These are phyloP conservation scores for Deuterostichococcus epilithicus DNA, from an alignment of 139 green algal genomes.

Conservation along the genomic window DNA sequence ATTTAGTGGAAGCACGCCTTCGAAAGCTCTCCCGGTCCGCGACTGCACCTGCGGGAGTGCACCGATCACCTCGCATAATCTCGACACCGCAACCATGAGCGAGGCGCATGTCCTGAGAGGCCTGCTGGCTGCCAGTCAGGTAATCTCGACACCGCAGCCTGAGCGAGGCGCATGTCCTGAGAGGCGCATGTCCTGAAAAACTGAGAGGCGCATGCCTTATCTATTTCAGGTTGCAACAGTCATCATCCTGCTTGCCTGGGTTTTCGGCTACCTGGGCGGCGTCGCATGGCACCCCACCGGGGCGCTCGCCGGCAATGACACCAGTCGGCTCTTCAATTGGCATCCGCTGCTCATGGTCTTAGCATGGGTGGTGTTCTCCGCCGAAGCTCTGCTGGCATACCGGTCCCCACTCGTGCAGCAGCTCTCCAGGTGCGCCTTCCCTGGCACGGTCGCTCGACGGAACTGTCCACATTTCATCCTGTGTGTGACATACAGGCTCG, in stretches of 20 bases:
- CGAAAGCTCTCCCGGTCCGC: too few relatives aligned
- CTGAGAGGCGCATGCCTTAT: too few relatives aligned
- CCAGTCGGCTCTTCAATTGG: constrained; percentile 65
- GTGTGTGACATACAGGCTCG: too few relatives aligned
- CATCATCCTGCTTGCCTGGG: constrained; percentile 8
- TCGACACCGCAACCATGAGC: too few relatives aligned
- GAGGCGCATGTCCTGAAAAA: too few relatives aligned
- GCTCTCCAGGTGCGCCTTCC: constrained; percentile 11
- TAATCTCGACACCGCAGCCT: too few relatives aligned
- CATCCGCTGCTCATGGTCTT: constrained; percentile 64
- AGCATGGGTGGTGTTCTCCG: constrained; percentile 55
- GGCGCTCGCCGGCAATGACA: constrained; percentile 34
- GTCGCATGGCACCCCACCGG: background rate
- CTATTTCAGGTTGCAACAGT: constrained; percentile 1
- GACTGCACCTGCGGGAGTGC: too few relatives aligned
- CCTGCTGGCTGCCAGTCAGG: constrained; percentile 5
- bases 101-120: background rate
- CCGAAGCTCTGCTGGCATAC: constrained; percentile 61
- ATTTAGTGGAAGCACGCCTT: too few relatives aligned
- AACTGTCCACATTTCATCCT: too few relatives aligned
- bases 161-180: too few relatives aligned
- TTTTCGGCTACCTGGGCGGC: constrained; percentile 24
- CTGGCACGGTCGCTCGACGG: too few relatives aligned
- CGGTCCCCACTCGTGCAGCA: constrained; percentile 19
- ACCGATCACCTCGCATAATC: too few relatives aligned